Conservation (phyloP, 2,329 filamentous ascomycete species). For the Xylariaceae sp. region DNA sequence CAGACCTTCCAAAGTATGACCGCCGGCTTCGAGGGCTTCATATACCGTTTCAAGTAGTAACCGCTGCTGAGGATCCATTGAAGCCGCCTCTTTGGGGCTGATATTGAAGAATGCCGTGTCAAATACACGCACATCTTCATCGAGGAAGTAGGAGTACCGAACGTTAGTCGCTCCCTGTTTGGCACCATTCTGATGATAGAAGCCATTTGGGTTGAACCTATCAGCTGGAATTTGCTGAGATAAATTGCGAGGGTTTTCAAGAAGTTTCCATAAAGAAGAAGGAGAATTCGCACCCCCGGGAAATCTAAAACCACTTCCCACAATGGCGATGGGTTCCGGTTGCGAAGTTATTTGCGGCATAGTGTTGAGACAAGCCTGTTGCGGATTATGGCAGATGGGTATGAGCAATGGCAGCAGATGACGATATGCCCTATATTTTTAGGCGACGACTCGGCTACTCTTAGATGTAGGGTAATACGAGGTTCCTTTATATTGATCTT, state of each 20-base stretch:
- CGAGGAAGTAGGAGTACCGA: constrained; percentile 34
- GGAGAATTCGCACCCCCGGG: constrained; percentile 15
- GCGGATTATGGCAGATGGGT: too few relatives aligned
- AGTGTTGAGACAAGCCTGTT: too few relatives aligned
- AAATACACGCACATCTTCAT: constrained; percentile 34
- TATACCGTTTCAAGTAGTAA: constrained; percentile 14
- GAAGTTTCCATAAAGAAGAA: constrained; percentile 20
- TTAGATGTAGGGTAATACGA: too few relatives aligned
- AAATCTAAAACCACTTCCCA: constrained; percentile 20
- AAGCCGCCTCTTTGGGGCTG: constrained; percentile 13
- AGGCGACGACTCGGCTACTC: too few relatives aligned
- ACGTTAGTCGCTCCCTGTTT: constrained; percentile 35
- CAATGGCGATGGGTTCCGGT: constrained; percentile 22
- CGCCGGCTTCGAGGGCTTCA: constrained; percentile 9
- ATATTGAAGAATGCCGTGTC: constrained; percentile 34
- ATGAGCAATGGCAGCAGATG: too few relatives aligned
- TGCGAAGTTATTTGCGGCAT: not conserved
- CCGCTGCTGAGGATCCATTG: constrained; percentile 28
- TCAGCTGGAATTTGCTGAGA: constrained; percentile 28
- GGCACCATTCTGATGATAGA: constrained; percentile 35
- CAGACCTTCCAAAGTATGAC: constrained; percentile 3
- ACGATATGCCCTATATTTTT: too few relatives aligned
- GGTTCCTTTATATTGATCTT: too few relatives aligned
- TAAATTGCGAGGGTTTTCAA: constrained; percentile 12
- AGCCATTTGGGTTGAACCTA: constrained; percentile 34